Evolutionary conservation across 2,329 filamentous ascomycete genomes (phyloP).

Genomic region (Colletotrichum karsti): DNA sequence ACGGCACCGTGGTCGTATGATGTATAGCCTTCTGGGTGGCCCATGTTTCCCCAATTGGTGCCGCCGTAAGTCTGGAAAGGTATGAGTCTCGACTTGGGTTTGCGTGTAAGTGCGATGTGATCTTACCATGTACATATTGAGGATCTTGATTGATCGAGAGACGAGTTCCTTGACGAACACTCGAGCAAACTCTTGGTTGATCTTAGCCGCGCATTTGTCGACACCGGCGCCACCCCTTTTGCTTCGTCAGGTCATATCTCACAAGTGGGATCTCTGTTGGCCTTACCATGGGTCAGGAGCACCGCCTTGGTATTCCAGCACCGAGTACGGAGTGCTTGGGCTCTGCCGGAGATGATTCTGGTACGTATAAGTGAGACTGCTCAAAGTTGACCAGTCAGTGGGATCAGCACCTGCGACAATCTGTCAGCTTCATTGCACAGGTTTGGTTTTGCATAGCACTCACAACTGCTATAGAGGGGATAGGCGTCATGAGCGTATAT

Average conservation of each 20-base stretch:
- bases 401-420: constrained; percentile 38
- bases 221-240: constrained; percentile 73
- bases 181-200: constrained; percentile 74
- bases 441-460: no score
- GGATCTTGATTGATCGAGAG: constrained; percentile 65
- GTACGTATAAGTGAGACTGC: constrained; percentile 31
- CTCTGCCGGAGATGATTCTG: background rate
- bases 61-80: constrained; percentile 75
- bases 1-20: constrained; percentile 55
- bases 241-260: no score
- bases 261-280: no score
- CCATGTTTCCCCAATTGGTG: constrained; percentile 81
- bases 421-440: background rate
- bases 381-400: constrained; percentile 69
- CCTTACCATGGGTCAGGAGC: constrained; percentile 66
- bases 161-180: constrained; percentile 81
- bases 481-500: constrained; percentile 57
- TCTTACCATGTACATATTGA: constrained; percentile 76
- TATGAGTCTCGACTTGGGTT: no score
- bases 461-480: constrained; percentile 54
- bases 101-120: no score
- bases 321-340: background rate
- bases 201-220: constrained; percentile 67
- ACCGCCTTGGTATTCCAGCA: constrained; percentile 66
- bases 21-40: constrained; percentile 69